Base-by-base conservation (phyloP, 441 rosid species). In the Bocquillonia castaneifolia region DNA sequence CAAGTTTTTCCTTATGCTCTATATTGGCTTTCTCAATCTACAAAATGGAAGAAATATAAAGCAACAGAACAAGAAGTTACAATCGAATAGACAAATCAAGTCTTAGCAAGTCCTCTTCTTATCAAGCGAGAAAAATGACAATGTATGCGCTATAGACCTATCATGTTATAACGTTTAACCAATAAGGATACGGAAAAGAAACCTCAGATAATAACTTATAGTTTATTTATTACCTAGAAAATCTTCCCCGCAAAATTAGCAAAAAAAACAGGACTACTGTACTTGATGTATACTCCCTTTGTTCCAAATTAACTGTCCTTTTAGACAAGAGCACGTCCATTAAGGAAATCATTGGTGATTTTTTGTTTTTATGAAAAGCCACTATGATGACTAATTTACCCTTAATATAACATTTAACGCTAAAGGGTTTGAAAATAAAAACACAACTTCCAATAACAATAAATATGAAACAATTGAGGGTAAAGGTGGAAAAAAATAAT, bases 1-100 rank as follows among this genome's bases (percentile, higher is more conserved):
- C 91, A 62, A 75, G 77, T 67, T 81, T 86, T 79, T 81, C 89
- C 77, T 80, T 88, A 72, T 89, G 89, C 82, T 86, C 95, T 63
- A 90, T 44, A 80, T 77, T 83, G 57, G 58, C 72, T 76, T 92
- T 92, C 83, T 92, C 91, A 75, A 54, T 77, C 99, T 95, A 77
- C 75, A 85, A 39, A 47, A 62, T 67, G 61, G 48, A 55, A 50
- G 45, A 71, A 59, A 31, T 51, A 64, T 73, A 52, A 54, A 64
- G 45, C 22, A 28, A 48, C 68, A 29, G 12, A 66, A 69, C 8
- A 63, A n/a, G 39, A 26, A n/a, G 39, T 20, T 4, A 55, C 26
- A 22, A 59, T 3, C 62, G n/a, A 28, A 37, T 10, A 50, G 37
- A 59, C 26, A 32, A n/a, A 56, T 54, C 14, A 4, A 40, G 48